phyloP scores from a whole-genome alignment of 2,329 filamentous ascomycete species.

The Pseudogymnoascus sp. region DNA sequence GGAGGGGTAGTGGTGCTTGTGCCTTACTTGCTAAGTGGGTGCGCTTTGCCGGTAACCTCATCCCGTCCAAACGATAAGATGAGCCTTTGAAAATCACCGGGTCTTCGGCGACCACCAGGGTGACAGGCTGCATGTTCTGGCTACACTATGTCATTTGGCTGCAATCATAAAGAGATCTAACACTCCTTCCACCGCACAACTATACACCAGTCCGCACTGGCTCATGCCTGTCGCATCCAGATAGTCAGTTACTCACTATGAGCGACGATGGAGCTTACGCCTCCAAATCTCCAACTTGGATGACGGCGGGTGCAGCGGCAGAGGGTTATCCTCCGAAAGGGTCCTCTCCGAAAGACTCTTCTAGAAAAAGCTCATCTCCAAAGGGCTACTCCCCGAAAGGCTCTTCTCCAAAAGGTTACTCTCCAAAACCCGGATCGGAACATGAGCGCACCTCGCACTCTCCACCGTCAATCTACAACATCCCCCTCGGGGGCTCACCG shows the following conservation, averaged over 20 bases:
- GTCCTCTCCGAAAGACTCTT: neutral
- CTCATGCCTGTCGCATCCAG: neutral
- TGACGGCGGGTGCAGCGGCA: neutral
- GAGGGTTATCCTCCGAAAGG: neutral
- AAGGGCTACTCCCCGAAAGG: neutral
- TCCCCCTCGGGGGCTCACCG: neutral
- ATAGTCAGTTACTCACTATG: neutral
- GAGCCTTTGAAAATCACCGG: neutral
- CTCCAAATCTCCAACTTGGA: neutral
- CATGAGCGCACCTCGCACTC: neutral
- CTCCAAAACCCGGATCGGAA: neutral
- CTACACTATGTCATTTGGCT: neutral
- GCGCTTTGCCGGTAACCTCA: neutral
- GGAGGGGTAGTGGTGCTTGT: neutral
- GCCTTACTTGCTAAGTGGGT: neutral
- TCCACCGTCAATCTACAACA: neutral
- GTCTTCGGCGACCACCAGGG: neutral
- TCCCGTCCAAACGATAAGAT: neutral
- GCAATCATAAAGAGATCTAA: neutral
- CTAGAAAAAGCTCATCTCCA: neutral
- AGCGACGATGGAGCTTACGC: neutral
- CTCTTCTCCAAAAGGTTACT: neutral
- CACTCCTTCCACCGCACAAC: conserved; percentile 1
- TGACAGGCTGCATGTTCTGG: neutral
- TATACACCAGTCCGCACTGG: neutral